Evolutionary conservation across 1,139 yeast genomes (phyloP).

Genomic region (Yarrowia galli): DNA sequence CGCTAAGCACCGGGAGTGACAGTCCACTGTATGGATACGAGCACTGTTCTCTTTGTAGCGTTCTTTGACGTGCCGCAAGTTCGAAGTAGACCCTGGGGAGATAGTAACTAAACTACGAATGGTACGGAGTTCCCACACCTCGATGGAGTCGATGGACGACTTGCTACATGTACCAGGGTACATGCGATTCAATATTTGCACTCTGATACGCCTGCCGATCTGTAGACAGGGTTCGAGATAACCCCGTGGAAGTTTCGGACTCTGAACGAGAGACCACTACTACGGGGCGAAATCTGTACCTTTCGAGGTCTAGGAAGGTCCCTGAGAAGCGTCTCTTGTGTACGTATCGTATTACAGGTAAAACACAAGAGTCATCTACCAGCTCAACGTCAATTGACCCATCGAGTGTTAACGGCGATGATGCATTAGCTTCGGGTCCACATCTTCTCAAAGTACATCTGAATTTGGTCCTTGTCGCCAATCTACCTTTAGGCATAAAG

Average conservation of each 20-base stretch:
- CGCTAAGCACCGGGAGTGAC: neutral
- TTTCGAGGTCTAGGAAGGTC: neutral
- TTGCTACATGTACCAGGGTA: no score
- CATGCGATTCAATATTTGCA: neutral
- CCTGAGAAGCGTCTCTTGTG: neutral
- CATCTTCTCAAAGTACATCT: neutral
- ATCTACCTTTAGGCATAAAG: neutral
- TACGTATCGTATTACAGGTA: neutral
- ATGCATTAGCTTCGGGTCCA: slow-evolving; percentile 10
- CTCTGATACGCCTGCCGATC: slow-evolving; percentile 12
- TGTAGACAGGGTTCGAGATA: neutral
- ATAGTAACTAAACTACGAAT: no score
- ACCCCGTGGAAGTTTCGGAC: slow-evolving; percentile 23
- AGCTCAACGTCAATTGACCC: neutral
- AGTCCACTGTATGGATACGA: no score
- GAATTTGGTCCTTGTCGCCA: neutral
- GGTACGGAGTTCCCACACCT: no score
- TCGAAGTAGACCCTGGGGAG: no score
- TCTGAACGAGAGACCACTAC: neutral
- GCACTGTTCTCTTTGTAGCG: no score
- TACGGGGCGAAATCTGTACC: neutral
- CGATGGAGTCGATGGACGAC: no score
- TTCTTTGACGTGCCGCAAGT: no score
- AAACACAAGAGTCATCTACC: neutral
- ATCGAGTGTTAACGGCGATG: neutral